Conservation (phyloP, 2,329 filamentous ascomycete genomes). For the Ceratocystis eucalypticola region DNA sequence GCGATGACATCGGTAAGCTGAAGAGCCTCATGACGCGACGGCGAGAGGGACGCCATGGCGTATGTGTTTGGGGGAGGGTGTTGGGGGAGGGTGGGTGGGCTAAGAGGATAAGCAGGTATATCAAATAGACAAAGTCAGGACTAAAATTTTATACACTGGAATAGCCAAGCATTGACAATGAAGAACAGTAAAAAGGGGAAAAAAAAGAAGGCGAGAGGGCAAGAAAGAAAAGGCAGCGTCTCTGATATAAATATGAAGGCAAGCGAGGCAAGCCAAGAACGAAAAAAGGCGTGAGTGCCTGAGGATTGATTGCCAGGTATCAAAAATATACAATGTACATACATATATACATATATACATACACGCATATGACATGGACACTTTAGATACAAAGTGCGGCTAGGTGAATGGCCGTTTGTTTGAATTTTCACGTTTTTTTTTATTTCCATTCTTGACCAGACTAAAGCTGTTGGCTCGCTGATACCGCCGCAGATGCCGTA, state of each 20-base stretch:
- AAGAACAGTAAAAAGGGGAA: background rate
- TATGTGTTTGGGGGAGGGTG: background rate
- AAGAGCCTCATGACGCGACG: background rate
- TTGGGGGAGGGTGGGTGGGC: background rate
- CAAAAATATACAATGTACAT: background rate
- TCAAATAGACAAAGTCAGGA: background rate
- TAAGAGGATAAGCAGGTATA: background rate
- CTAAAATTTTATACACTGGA: background rate
- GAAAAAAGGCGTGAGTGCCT: background rate
- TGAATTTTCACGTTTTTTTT: background rate
- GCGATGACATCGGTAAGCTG: slow-evolving; percentile 23
- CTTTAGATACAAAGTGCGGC: no score
- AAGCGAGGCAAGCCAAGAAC: background rate
- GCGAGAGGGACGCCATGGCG: background rate
- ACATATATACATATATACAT: background rate
- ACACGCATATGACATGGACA: background rate
- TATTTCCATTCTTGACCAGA: background rate
- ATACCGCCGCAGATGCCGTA: background rate
- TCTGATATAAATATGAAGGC: slow-evolving; percentile 7
- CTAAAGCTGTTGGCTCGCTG: background rate
- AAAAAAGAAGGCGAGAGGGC: background rate
- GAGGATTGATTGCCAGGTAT: background rate
- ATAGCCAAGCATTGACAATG: background rate
- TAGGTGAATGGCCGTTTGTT: background rate
- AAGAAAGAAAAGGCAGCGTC: background rate